Conservation (phyloP, 106 monocot species). For the Iris macrosiphon region DNA sequence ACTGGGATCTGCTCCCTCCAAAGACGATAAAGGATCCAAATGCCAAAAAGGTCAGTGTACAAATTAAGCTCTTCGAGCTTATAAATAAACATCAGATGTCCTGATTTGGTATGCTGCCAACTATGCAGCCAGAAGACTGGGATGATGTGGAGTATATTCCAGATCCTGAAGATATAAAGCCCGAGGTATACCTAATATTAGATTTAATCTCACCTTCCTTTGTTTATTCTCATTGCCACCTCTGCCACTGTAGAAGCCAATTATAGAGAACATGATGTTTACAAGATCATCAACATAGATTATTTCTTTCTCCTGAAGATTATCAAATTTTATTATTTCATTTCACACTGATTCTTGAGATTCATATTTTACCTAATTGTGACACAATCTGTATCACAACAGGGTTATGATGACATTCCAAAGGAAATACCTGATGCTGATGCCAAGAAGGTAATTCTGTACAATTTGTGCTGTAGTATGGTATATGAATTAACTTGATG, state of each 20-base stretch:
- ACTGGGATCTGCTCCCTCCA: constrained; percentile 53
- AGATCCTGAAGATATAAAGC: constrained; percentile 60
- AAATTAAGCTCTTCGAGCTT: background rate
- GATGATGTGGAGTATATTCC: constrained; percentile 62
- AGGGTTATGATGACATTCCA: constrained; percentile 65
- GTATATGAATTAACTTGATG: too few species aligned
- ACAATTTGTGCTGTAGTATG: background rate
- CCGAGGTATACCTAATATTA: constrained; percentile 36
- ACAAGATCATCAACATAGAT: too few species aligned
- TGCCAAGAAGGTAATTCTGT: constrained; percentile 44
- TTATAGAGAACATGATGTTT: too few species aligned
- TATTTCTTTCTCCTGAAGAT: too few species aligned
- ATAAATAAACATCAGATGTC: background rate
- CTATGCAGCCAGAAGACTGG: constrained; percentile 86
- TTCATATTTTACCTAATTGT: too few species aligned
- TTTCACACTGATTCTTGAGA: too few species aligned
- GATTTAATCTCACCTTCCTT: too few species aligned
- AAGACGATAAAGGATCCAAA: constrained; percentile 65
- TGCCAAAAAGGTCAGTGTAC: constrained; percentile 51
- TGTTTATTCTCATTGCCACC: too few species aligned
- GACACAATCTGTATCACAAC: too few species aligned
- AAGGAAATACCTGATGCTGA: constrained; percentile 64
- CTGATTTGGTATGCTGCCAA: background rate
- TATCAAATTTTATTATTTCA: too few species aligned
- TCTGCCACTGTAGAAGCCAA: too few species aligned